Percentiles rank a stretch among this genome's conserved stretches.
phyloP scores from a whole-genome alignment of 108 stramenopile genomes.

The Mediolabrus comicus region DNA sequence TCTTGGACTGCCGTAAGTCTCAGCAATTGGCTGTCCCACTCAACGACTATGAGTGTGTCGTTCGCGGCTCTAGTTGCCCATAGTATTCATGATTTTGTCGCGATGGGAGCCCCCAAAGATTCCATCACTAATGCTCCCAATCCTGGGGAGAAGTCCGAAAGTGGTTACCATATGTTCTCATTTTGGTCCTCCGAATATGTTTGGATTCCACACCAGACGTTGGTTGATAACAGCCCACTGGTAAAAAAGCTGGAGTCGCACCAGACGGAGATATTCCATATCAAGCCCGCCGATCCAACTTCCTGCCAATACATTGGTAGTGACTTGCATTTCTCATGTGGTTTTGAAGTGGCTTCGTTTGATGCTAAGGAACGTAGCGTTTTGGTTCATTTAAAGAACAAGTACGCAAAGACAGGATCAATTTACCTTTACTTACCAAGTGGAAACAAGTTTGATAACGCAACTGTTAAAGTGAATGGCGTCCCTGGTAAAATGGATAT shows the following conservation, averaged over 20 bases:
- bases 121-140: neutral
- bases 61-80: slow-evolving; percentile 38
- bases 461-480: slow-evolving; percentile 49
- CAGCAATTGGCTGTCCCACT: slow-evolving; percentile 77
- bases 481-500: slow-evolving; percentile 47
- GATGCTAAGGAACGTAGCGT: slow-evolving; percentile 27
- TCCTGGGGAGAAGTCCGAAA: slow-evolving; percentile 32
- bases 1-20: slow-evolving; percentile 84
- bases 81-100: slow-evolving; percentile 42
- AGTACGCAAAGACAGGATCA: slow-evolving; percentile 58
- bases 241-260: slow-evolving; percentile 67
- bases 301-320: slow-evolving; percentile 86
- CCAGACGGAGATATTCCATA: slow-evolving; percentile 85
- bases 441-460: slow-evolving; percentile 23
- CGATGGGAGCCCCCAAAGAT: slow-evolving; percentile 16
- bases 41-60: slow-evolving; percentile 41
- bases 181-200: slow-evolving; percentile 86
- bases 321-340: slow-evolving; percentile 90
- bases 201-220: slow-evolving; percentile 62
- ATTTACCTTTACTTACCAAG: slow-evolving; percentile 67
- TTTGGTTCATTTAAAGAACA: slow-evolving; percentile 52
- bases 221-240: slow-evolving; percentile 46
- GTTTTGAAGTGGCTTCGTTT: slow-evolving; percentile 79
- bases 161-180: slow-evolving; percentile 80
- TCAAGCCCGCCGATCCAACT: slow-evolving; percentile 72